Evolutionary conservation across 2,329 filamentous ascomycete species (phyloP), one percentile per base, ranked within the genome.

Genomic region (Apiospora aurea): DNA sequence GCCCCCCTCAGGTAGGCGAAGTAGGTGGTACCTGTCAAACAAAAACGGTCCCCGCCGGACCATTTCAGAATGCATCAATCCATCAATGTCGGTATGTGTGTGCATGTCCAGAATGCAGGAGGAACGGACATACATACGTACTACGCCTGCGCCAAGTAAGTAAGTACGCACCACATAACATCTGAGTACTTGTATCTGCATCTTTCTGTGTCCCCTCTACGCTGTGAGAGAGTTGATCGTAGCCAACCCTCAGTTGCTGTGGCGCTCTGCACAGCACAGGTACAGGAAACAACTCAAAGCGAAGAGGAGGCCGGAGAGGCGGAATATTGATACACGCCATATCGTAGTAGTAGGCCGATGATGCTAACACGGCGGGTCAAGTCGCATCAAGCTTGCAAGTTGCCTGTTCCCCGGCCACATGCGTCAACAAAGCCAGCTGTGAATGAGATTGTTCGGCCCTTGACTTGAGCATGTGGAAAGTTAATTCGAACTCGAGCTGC

Each of bases 1-100:
- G 57, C 57, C 21, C 57, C 57, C 53, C 21, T 38, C 53, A 24
- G 57, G 57, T 24, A 64, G 57, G 57, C 41, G 57, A 24, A 34
- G 57, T 24, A 64, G 57, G 57, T 64, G 57, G 57, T 64, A 64
- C 57, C 57, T 64, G 57, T 64, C 57, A 64, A 64, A 64, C 57
- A 64, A 61, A 21, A 61, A n/a, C 34, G 57, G 57, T n/a, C 57
- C 57, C 57, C 21, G 57, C 34, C 18, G 57, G 21, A 18, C 34
- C 26, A 29, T 38, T 38, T 38, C 34, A 5, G 6, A 38, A 38
- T 38, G 51, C 14, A 7, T 57, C 26, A 26, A 29, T 29, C 51
- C 51, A 53, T 7, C 13, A 26, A 16, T 29, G 26, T 29, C 26
- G 26, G 47, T 49, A n/a, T n/a, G 10, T 49, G 21, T 49, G 46